Conservation (phyloP, 2,329 filamentous ascomycete species). For the Pleoardoris graminearum region DNA sequence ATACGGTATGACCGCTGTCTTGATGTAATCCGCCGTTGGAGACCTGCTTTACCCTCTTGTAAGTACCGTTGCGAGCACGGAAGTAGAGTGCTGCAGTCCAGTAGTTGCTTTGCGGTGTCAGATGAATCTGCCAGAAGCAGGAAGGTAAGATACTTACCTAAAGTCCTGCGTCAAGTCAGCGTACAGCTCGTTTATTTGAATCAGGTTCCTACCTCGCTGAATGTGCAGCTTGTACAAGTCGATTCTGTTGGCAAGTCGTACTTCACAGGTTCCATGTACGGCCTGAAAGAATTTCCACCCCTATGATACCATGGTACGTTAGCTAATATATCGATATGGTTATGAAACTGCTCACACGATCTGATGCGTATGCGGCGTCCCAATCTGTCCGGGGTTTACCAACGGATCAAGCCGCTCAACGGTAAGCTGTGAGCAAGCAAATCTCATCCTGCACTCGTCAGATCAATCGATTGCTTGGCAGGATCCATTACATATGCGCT, state of each 20-base stretch:
- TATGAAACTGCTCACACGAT: conserved; percentile 20
- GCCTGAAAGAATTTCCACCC: conserved; percentile 30
- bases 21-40: conserved; percentile 21
- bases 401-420: conserved; percentile 35
- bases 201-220: conserved; percentile 20
- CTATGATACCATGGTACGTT: no score
- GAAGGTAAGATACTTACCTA: background rate
- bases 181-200: background rate
- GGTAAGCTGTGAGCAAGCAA: conserved; percentile 35
- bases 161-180: background rate
- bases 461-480: no score
- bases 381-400: conserved; percentile 31
- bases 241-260: conserved; percentile 26
- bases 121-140: background rate
- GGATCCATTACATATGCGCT: no score
- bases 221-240: conserved; percentile 37
- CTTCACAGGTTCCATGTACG: conserved; percentile 32
- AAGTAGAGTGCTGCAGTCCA: conserved; percentile 40
- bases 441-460: no score
- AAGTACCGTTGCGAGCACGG: conserved; percentile 35
- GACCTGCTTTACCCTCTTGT: conserved; percentile 34
- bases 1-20: conserved; percentile 36
- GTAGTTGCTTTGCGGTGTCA: conserved; percentile 24
- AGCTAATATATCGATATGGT: no score
- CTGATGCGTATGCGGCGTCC: conserved; percentile 36